A percentile compares a stretch with the other conserved stretches of the same genome.
phyloP scores from a whole-genome alignment of 805 yeast genomes.

The Pichia deserticola region DNA sequence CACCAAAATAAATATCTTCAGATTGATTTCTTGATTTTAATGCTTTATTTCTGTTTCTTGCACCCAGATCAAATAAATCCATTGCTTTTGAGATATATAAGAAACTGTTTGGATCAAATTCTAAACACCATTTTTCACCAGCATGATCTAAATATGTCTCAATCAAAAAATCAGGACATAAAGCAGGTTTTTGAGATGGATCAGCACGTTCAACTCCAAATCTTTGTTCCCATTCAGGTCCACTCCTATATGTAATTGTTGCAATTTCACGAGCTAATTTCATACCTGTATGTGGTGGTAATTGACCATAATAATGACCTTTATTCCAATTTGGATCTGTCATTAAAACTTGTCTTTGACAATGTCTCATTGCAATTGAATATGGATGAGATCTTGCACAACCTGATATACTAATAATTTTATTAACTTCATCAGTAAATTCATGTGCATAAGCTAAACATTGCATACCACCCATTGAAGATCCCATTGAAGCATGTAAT shows the following conservation, averaged over 20 bases:
- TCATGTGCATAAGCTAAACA: slow-evolving; percentile 81
- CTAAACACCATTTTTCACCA: slow-evolving; percentile 87
- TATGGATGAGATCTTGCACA: slow-evolving; percentile 93
- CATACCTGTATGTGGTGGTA: slow-evolving; percentile 95
- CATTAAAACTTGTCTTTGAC: slow-evolving; percentile 90
- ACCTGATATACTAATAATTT: slow-evolving; percentile 76
- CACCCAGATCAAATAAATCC: slow-evolving; percentile 85
- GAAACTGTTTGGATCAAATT: slow-evolving; percentile 86
- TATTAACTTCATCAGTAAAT: slow-evolving; percentile 68
- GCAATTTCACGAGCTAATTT: slow-evolving; percentile 90
- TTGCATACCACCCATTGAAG: slow-evolving; percentile 99
- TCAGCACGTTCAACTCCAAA: slow-evolving; percentile 86
- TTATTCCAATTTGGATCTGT: slow-evolving; percentile 93
- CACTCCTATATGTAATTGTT: slow-evolving; percentile 87
- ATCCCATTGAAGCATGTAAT: slow-evolving; percentile 76
- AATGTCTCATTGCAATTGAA: slow-evolving; percentile 87
- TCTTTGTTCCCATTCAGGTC: slow-evolving; percentile 94
- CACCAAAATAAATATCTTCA: slow-evolving; percentile 24
- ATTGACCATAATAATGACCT: slow-evolving; percentile 63
- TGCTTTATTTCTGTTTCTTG: slow-evolving; percentile 38
- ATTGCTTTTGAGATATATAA: slow-evolving; percentile 86
- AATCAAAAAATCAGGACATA: slow-evolving; percentile 88
- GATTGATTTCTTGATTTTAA: slow-evolving; percentile 32
- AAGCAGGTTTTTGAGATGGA: slow-evolving; percentile 69
- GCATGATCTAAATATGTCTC: slow-evolving; percentile 93